These are phyloP conservation scores for Talaromyces liani DNA, from an alignment of 495 filamentous ascomycete species.

Conservation along the genomic window DNA sequence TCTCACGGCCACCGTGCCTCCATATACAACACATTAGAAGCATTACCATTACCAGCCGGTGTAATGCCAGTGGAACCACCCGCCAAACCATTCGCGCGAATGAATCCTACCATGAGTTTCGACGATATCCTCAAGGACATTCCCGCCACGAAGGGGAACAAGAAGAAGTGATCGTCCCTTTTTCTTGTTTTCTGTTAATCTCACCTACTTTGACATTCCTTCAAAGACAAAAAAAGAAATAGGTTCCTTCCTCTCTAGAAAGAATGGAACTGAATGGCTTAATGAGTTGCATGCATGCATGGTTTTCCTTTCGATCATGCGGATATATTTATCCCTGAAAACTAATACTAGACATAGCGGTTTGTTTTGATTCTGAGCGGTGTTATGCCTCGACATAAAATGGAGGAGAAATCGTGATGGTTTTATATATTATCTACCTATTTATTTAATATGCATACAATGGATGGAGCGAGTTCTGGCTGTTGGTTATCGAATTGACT, in stretches of 20 bases:
- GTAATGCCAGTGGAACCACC: constrained; percentile 41
- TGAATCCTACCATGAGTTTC: constrained; percentile 47
- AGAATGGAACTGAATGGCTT: constrained; percentile 11
- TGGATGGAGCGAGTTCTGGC: background rate
- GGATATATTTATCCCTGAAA: constrained; percentile 6
- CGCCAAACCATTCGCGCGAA: constrained; percentile 30
- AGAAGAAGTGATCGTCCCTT: constrained; percentile 29
- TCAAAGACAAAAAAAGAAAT: background rate
- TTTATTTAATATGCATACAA: background rate
- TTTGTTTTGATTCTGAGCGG: background rate
- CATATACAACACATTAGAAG: constrained; percentile 43
- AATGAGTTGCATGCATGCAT: constrained; percentile 2
- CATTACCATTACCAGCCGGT: constrained; percentile 42
- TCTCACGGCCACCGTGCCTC: constrained; percentile 31
- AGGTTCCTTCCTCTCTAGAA: constrained; percentile 7
- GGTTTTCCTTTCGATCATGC: background rate
- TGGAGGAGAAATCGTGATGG: background rate
- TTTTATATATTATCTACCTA: background rate
- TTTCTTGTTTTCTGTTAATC: background rate
- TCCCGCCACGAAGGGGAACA: constrained; percentile 28
- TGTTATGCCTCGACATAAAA: background rate
- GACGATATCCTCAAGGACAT: constrained; percentile 44
- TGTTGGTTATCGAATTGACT: background rate
- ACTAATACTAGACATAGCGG: constrained; percentile 5
- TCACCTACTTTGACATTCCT: background rate